These are phyloP conservation scores for Allodekkera sacchari DNA, from an alignment of 805 yeast genomes.

Conservation along the genomic window DNA sequence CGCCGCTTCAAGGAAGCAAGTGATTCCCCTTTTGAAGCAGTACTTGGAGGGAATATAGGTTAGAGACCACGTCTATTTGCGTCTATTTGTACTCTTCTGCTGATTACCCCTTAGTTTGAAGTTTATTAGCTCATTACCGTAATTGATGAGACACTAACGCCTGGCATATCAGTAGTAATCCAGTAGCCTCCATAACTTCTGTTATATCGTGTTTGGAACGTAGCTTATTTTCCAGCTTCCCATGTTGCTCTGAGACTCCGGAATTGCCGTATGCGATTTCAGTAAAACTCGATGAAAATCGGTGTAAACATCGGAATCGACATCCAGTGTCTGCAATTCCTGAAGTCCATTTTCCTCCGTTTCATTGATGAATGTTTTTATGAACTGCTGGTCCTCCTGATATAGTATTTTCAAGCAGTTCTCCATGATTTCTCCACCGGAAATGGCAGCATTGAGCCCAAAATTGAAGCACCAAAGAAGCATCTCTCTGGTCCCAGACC, in stretches of 20 bases:
- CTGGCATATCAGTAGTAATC: too few relatives aligned
- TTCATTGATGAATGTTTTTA: slow-evolving; percentile 18
- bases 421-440: slow-evolving; percentile 4
- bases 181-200: too few relatives aligned
- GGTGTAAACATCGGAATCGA: slow-evolving; percentile 29
- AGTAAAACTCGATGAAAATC: slow-evolving; percentile 23
- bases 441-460: slow-evolving; percentile 23
- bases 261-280: slow-evolving; percentile 25
- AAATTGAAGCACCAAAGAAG: slow-evolving; percentile 45
- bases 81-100: neutral
- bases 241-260: slow-evolving; percentile 17
- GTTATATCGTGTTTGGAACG: slow-evolving; percentile 13
- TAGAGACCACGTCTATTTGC: neutral
- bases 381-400: slow-evolving; percentile 22
- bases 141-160: too few relatives aligned
- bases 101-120: neutral
- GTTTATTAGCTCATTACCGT: neutral
- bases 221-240: slow-evolving; percentile 25
- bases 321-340: slow-evolving; percentile 16
- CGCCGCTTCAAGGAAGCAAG: slow-evolving; percentile 74
- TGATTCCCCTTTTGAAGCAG: slow-evolving; percentile 52
- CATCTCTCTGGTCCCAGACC: slow-evolving; percentile 7
- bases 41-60: slow-evolving; percentile 2
- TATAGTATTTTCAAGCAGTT: slow-evolving; percentile 39
- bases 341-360: slow-evolving; percentile 7